phyloP scores from a whole-genome alignment of 2,329 filamentous ascomycete species.

The Beauveria sp. region DNA sequence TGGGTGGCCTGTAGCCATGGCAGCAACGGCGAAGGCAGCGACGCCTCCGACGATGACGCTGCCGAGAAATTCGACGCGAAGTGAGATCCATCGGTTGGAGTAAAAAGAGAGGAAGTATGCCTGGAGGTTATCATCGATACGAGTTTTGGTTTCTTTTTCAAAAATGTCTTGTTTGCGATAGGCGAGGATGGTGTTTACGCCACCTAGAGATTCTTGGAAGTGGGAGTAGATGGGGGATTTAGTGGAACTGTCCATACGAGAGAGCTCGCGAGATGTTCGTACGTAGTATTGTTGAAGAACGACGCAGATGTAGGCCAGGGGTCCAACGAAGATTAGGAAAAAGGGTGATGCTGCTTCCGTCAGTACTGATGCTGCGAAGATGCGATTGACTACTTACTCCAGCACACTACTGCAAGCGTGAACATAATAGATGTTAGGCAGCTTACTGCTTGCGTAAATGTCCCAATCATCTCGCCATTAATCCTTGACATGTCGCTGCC shows the following conservation, averaged over 20 bases:
- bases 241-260: slow-evolving; percentile 81
- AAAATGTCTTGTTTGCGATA: slow-evolving; percentile 78
- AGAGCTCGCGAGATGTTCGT: slow-evolving; percentile 80
- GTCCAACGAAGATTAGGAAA: slow-evolving; percentile 60
- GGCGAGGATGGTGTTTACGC: slow-evolving; percentile 81
- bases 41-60: slow-evolving; percentile 78
- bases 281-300: slow-evolving; percentile 91
- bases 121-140: slow-evolving; percentile 78
- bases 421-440: slow-evolving; percentile 16
- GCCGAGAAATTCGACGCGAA: slow-evolving; percentile 83
- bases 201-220: slow-evolving; percentile 85
- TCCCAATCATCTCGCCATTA: slow-evolving; percentile 9
- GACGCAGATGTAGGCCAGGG: slow-evolving; percentile 67
- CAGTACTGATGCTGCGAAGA: slow-evolving; percentile 78
- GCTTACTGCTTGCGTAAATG: slow-evolving; percentile 10
- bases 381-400: slow-evolving; percentile 57
- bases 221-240: slow-evolving; percentile 87
- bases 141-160: slow-evolving; percentile 81
- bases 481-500: slow-evolving; percentile 54
- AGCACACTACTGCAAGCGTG: slow-evolving; percentile 76
- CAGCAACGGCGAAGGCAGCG: slow-evolving; percentile 67
- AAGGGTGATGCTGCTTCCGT: slow-evolving; percentile 69
- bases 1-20: slow-evolving; percentile 57
- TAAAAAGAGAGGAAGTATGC: slow-evolving; percentile 88
- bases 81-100: slow-evolving; percentile 79